Percentiles rank a stretch among this genome's conserved stretches.
Evolutionary conservation across 1,284 basidiomycete genomes (phyloP).

Genomic region (Coniferiporia weirii): DNA sequence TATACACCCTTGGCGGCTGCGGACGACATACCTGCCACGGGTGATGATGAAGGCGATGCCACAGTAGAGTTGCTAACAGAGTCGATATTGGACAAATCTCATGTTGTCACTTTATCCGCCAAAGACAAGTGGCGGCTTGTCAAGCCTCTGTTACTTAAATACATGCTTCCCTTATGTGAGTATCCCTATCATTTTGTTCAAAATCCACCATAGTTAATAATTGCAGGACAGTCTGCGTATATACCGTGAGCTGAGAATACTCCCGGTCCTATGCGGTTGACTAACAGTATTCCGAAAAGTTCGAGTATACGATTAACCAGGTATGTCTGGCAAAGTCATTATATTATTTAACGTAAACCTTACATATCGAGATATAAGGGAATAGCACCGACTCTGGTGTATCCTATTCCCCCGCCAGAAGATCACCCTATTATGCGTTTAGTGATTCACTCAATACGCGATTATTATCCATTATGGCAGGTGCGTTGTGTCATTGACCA

Average conservation of each 20-base stretch:
- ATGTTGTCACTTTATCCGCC: conserved; percentile 45
- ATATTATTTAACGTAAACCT: neutral
- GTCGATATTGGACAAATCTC: conserved; percentile 21
- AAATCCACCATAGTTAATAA: neutral
- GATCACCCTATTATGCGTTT: conserved; percentile 59
- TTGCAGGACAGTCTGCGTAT: conserved; percentile 60
- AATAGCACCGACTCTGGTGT: conserved; percentile 86
- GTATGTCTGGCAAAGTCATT: conserved; percentile 32
- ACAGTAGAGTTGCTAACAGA: conserved; percentile 25
- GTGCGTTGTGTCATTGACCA: conserved; percentile 32
- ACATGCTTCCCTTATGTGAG: conserved; percentile 81
- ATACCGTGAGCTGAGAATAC: conserved; percentile 47
- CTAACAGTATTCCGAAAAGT: conserved; percentile 40
- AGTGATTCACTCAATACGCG: conserved; percentile 80
- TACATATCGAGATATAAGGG: conserved; percentile 44
- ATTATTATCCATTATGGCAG: conserved; percentile 96
- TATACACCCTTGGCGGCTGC: conserved; percentile 51
- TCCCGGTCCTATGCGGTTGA: conserved; percentile 3
- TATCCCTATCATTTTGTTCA: conserved; percentile 16
- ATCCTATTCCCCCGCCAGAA: conserved; percentile 70
- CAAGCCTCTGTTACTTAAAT: conserved; percentile 66
- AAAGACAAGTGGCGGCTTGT: conserved; percentile 76
- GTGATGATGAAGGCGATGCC: neutral
- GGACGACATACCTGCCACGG: neutral
- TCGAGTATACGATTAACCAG: conserved; percentile 92